phyloP scores from a whole-genome alignment of 169 alveolate species.

The Eimeria falciformis region DNA sequence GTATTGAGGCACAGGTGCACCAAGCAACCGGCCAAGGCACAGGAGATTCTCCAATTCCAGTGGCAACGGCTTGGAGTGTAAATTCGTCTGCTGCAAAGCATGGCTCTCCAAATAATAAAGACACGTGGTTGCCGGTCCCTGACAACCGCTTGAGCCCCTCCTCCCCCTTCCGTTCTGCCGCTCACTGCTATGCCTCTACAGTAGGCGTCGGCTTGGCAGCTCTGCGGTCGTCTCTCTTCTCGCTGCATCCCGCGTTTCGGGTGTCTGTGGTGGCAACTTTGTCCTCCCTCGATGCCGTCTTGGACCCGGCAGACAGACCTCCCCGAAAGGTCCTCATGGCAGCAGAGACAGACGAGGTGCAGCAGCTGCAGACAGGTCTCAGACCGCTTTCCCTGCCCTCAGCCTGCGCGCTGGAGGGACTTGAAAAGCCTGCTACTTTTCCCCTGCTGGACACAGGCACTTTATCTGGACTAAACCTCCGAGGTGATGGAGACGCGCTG shows the following conservation, averaged over 20 bases:
- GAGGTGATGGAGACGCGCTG: too few relatives aligned
- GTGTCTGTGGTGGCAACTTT: neutral
- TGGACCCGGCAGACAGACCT: slow-evolving; percentile 10
- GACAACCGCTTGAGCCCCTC: neutral
- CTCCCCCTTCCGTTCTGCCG: slow-evolving; percentile 35
- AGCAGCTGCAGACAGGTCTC: slow-evolving; percentile 27
- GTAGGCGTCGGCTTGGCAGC: slow-evolving; percentile 51
- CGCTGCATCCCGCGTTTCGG: slow-evolving; percentile 36
- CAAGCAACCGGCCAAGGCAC: too few relatives aligned
- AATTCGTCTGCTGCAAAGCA: neutral
- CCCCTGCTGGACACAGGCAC: too few relatives aligned
- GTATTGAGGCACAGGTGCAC: slow-evolving; percentile 18
- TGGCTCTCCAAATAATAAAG: neutral
- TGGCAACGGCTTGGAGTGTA: too few relatives aligned
- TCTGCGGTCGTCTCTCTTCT: neutral
- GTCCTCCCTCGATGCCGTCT: slow-evolving; percentile 44
- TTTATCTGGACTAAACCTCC: too few relatives aligned
- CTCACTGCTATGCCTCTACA: slow-evolving; percentile 21
- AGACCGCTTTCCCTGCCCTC: neutral
- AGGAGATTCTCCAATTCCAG: too few relatives aligned
- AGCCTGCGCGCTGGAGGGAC: neutral
- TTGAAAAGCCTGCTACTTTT: too few relatives aligned
- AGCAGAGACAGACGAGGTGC: neutral
- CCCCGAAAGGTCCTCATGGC: neutral
- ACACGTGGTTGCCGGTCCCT: neutral